Evolutionary conservation across 1,284 basidiomycete species (phyloP).

Genomic region (Tilletia horrida): DNA sequence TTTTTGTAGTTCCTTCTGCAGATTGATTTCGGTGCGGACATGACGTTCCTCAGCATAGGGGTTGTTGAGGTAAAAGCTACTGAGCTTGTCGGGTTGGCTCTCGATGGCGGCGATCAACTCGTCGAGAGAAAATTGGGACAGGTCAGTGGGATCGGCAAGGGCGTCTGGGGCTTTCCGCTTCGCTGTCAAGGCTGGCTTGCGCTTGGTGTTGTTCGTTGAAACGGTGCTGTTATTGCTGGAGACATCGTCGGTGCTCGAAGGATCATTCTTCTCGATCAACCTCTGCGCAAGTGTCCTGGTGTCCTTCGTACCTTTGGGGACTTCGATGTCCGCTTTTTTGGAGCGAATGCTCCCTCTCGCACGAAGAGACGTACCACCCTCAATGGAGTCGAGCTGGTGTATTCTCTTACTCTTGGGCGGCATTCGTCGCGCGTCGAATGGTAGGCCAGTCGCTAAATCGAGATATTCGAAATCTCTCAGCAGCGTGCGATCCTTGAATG

Average conservation of each 20-base stretch:
- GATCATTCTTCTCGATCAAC: slow-evolving; percentile 2
- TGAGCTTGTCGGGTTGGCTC: slow-evolving; percentile 55
- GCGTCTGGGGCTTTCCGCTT: slow-evolving; percentile 42
- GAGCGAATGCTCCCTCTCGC: not conserved
- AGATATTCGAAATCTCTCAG: slow-evolving; percentile 58
- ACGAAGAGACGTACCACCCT: slow-evolving; percentile 23
- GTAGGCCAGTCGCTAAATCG: slow-evolving; percentile 58
- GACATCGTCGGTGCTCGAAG: not conserved
- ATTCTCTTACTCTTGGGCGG: slow-evolving; percentile 55
- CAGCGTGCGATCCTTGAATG: slow-evolving; percentile 58
- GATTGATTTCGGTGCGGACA: slow-evolving; percentile 57
- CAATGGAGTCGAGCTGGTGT: slow-evolving; percentile 56
- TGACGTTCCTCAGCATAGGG: slow-evolving; percentile 59
- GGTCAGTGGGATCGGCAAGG: slow-evolving; percentile 50
- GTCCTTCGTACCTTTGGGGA: slow-evolving; percentile 13
- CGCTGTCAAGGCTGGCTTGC: slow-evolving; percentile 37
- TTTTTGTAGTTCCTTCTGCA: slow-evolving; percentile 57
- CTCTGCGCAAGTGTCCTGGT: slow-evolving; percentile 18
- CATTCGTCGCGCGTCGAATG: slow-evolving; percentile 54
- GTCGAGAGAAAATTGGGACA: slow-evolving; percentile 57
- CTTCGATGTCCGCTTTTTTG: not conserved
- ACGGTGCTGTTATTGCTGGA: not conserved
- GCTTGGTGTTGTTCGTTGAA: not conserved
- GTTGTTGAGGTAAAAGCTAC: slow-evolving; percentile 55
- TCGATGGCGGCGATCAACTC: slow-evolving; percentile 58